phyloP scores from a whole-genome alignment of 208 protist genomes.

The Acanthamoeba castellanii region DNA sequence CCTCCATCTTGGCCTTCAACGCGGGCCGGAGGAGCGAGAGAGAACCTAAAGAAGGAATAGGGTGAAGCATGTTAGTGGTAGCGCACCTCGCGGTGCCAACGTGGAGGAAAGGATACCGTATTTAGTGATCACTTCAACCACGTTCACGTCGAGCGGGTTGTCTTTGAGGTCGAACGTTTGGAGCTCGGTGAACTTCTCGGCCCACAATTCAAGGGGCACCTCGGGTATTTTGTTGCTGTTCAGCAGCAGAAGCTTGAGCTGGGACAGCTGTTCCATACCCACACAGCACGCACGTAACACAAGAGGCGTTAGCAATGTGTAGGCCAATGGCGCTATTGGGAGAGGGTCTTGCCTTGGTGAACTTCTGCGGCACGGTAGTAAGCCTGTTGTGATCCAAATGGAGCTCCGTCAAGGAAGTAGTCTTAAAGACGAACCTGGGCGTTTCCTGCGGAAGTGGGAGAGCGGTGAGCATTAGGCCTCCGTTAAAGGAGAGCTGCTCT shows the following conservation, averaged over 20 bases:
- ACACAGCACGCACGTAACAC: not conserved
- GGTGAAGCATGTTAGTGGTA: not conserved
- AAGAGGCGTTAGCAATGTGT: not conserved
- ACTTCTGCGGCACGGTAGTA: slow-evolving; percentile 15
- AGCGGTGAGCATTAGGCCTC: not conserved
- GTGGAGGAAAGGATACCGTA: not conserved
- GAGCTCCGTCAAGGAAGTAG: not conserved
- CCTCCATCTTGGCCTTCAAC: slow-evolving; percentile 40
- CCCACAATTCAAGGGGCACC: slow-evolving; percentile 43
- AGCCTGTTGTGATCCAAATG: slow-evolving; percentile 65
- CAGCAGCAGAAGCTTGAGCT: slow-evolving; percentile 60
- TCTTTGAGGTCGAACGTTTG: slow-evolving; percentile 58
- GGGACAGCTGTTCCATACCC: not conserved
- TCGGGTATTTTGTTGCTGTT: slow-evolving; percentile 71
- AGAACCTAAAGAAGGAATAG: not conserved
- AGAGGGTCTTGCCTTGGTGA: not conserved
- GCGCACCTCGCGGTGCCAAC: not conserved
- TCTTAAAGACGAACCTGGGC: slow-evolving; percentile 32
- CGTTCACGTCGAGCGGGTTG: slow-evolving; percentile 39
- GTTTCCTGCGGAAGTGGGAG: slow-evolving; percentile 13
- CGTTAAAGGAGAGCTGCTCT: not conserved
- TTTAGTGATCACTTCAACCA: slow-evolving; percentile 59
- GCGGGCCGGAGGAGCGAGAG: slow-evolving; percentile 22
- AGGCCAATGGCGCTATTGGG: too few species aligned
- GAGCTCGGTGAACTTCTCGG: slow-evolving; percentile 15